Evolutionary conservation across 495 filamentous ascomycete genomes (phyloP), one percentile per base, ranked within the genome.

Genomic region (Hypoxylon fuscum): DNA sequence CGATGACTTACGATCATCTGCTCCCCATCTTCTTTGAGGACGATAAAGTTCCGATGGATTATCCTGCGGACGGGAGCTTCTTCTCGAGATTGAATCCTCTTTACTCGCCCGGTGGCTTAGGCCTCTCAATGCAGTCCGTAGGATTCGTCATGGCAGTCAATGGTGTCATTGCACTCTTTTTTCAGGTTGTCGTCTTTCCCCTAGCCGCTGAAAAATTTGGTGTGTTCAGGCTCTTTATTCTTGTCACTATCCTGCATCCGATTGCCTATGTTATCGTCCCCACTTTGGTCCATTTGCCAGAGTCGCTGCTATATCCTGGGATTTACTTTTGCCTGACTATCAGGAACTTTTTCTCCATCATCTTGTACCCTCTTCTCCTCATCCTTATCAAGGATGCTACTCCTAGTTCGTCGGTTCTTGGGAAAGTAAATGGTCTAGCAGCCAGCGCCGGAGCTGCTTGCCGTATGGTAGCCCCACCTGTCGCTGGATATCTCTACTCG

Each of bases 11-110:
- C 63, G 91, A 94, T 61, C 89, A 92, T 72, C 83, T 95, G 0
- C 74, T 95, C 31, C 91, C 91, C 4, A 94, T 95, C 22, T 95
- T 93, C 74, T 77, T 93, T 15, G 90, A 94, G 72, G 91, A 95
- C 59, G 78, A 86, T 42, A 79, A 77, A 29, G 66, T 70, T 9
- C 60, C 67, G 1, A 64, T 68, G 4, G 37, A 62, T 20, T 38
- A 59, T n/a, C 5, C 51, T 8, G 51, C 53, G 5, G 57, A 58
- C n/a, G 58, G 41, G 29, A 29, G 57, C 15, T 43, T 64, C 8
- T 42, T 61, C 35, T 56, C 55, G 0, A 59, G 56, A 20, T 62
- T 68, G 3, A 76, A 76, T 10, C 76, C 76, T 2, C 77, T 88
- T 31, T 80, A 86, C 63, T 85, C 92, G 6, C 85, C 88, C 0